Percentiles rank a stretch among this genome's conserved stretches.
Evolutionary conservation across 495 filamentous ascomycete species (phyloP).

Genomic region (Annulohypoxylon nitens): DNA sequence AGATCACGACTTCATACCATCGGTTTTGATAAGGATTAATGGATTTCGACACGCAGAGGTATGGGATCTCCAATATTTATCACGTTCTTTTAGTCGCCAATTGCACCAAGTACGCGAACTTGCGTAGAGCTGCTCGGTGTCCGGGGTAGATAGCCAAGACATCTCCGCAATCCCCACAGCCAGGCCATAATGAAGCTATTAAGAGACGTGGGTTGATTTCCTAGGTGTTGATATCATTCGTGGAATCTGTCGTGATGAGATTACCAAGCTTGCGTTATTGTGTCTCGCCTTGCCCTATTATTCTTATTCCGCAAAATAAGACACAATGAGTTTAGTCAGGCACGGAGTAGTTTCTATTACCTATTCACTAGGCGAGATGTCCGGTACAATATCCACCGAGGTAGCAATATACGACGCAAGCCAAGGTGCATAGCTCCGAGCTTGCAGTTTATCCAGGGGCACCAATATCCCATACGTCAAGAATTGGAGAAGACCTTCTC

Average conservation of each 20-base stretch:
- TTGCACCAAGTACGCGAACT: neutral
- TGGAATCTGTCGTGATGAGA: constrained; percentile 39
- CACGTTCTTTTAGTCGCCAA: constrained; percentile 7
- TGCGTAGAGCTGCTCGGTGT: neutral
- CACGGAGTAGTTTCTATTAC: constrained; percentile 15
- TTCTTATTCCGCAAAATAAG: neutral
- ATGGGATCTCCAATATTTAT: constrained; percentile 19
- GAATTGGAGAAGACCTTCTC: constrained; percentile 23
- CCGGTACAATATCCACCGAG: constrained; percentile 46
- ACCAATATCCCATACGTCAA: constrained; percentile 19
- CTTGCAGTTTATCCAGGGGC: constrained; percentile 25
- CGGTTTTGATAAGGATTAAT: neutral
- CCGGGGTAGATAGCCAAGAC: constrained; percentile 1
- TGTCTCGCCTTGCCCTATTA: neutral
- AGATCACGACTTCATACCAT: neutral
- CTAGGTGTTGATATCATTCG: constrained; percentile 27
- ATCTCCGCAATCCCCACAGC: constrained; percentile 39
- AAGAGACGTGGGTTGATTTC: constrained; percentile 25
- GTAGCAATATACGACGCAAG: constrained; percentile 37
- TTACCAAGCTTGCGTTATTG: constrained; percentile 27
- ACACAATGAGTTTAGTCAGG: constrained; percentile 15
- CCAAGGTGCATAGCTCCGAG: constrained; percentile 35
- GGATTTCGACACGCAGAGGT: neutral
- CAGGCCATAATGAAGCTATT: constrained; percentile 13
- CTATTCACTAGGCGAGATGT: constrained; percentile 28